These are phyloP conservation scores for Mycena olivaceomarginata DNA, from an alignment of 768 basidiomycete genomes.

Conservation along the genomic window DNA sequence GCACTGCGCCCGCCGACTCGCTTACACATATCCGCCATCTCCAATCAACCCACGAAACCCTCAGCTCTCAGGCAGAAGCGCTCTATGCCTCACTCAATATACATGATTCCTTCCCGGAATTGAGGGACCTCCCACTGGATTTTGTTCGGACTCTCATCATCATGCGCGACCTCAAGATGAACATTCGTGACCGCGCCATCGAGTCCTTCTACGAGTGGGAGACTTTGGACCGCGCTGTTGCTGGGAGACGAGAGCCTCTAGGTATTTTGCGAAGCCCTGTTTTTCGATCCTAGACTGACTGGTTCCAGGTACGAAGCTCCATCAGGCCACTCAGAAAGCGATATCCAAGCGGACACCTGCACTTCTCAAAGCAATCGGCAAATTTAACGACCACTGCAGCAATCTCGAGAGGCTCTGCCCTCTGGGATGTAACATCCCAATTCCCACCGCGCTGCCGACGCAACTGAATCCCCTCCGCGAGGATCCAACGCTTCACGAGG, in stretches of 20 bases:
- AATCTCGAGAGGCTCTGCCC: neutral
- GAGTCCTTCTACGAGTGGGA: slow-evolving; percentile 62
- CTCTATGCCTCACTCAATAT: slow-evolving; percentile 60
- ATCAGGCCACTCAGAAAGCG: slow-evolving; percentile 55
- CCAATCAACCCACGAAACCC: slow-evolving; percentile 46
- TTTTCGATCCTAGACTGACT: too few species aligned
- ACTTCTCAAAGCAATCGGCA: slow-evolving; percentile 51
- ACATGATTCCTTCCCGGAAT: slow-evolving; percentile 54
- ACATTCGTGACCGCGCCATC: slow-evolving; percentile 56
- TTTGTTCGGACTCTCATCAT: slow-evolving; percentile 57
- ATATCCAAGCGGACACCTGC: slow-evolving; percentile 56
- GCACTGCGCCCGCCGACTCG: too few species aligned
- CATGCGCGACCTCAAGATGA: slow-evolving; percentile 61
- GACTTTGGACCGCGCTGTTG: slow-evolving; percentile 55
- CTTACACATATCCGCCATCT: slow-evolving; percentile 43
- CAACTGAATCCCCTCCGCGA: neutral
- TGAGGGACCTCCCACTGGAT: slow-evolving; percentile 50
- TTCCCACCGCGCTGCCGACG: neutral
- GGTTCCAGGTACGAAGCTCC: slow-evolving; percentile 54
- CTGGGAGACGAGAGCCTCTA: slow-evolving; percentile 53
- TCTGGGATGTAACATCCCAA: neutral
- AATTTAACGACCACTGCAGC: slow-evolving; percentile 51
- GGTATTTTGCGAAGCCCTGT: slow-evolving; percentile 51
- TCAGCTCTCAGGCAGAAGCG: slow-evolving; percentile 53
- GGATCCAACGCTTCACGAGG: neutral